Evolutionary conservation across 179 eudicot species (phyloP).

Genomic region (Amaranthus tricolor): DNA sequence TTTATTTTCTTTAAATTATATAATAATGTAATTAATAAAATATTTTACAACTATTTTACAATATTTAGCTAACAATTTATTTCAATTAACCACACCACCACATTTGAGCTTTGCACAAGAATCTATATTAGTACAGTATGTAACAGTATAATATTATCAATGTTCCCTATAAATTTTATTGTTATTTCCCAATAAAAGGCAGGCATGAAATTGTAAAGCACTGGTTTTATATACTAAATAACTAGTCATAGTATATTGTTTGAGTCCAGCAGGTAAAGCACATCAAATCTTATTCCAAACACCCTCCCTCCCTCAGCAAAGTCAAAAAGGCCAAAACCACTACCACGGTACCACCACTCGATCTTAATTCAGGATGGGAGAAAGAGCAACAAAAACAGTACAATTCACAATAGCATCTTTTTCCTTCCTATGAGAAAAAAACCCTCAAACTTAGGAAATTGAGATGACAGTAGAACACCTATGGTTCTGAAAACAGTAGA

Average conservation of each 20-base stretch:
- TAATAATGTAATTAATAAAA: too few relatives aligned
- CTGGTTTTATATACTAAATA: not conserved
- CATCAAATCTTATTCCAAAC: too few relatives aligned
- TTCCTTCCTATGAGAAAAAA: not conserved
- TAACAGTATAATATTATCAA: not conserved
- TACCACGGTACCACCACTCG: not conserved
- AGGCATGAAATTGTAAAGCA: not conserved
- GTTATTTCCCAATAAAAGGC: not conserved
- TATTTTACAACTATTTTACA: too few relatives aligned
- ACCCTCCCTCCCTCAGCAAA: too few relatives aligned
- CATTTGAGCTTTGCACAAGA: too few relatives aligned
- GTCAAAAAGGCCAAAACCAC: not conserved
- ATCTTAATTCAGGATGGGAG: not conserved
- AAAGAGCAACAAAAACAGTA: not conserved
- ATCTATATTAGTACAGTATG: not conserved
- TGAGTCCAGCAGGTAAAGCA: not conserved
- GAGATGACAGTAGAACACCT: not conserved
- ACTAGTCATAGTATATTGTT: not conserved
- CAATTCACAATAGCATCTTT: not conserved
- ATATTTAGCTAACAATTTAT: too few relatives aligned
- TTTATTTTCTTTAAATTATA: too few relatives aligned
- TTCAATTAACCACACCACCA: too few relatives aligned
- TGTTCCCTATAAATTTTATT: not conserved
- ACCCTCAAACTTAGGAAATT: not conserved
- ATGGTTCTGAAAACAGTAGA: not conserved